Base-by-base conservation (phyloP, 768 basidiomycete species). In the Tulasnella sp. region DNA sequence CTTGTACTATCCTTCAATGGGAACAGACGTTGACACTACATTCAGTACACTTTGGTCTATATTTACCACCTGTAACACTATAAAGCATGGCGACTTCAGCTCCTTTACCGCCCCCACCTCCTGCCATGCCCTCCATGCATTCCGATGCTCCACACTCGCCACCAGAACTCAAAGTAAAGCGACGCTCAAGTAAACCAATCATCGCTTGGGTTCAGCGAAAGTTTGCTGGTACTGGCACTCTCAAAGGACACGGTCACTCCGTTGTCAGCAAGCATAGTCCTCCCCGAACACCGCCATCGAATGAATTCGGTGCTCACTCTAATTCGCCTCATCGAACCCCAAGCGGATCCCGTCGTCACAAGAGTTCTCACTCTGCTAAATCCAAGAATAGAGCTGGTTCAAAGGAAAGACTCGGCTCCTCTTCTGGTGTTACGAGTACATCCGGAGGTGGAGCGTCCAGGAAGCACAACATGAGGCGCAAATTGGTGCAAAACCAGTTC, bases 141-240 rank as follows among this genome's bases (percentile, higher is more conserved):
- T n/a, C n/a, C n/a, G n/a, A n/a, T n/a, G n/a, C n/a, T n/a, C n/a
- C n/a, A n/a, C n/a, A n/a, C n/a, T n/a, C n/a, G n/a, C n/a, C n/a
- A n/a, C n/a, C n/a, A n/a, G n/a, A 45, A 15, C 37, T 27, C 8
- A 83, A 81, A 62, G 62, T 75, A 5, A 66, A 79, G 48, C 74
- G 77, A 42, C 77, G 81, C 12, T 32, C 37, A 15, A 82, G 85
- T 64, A 84, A 86, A 62, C 87, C 87, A 7, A 81, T 90, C 58
- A 79, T 90, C 59, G 83, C 85, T 58, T 90, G 87, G 87, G 79
- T 90, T 54, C 86, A 89, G 60, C 78, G 84, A 57, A 90, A 90
- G 64, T 71, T 90, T 12, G 80, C 78, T 31, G 83, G 83, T 22
- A 73, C 79, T 74, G 54, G 59, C 69, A 19, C 72, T 15, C 10